Conservation (phyloP, 768 basidiomycete species). For the Strobilomyces confusus region DNA sequence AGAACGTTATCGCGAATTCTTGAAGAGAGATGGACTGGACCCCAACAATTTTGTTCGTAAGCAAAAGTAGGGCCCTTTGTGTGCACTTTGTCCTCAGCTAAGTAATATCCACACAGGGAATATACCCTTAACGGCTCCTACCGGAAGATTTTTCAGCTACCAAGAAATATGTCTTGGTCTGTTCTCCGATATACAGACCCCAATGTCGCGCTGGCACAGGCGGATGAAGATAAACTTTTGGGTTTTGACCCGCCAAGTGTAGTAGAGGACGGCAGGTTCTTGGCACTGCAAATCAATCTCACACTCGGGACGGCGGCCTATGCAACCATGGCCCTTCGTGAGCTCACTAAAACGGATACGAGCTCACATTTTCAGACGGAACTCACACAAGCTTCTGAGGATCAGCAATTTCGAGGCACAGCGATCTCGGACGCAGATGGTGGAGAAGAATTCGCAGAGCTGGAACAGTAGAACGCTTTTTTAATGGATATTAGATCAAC, state of each 20-base stretch:
- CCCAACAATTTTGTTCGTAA: constrained; percentile 84
- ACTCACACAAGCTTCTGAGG: constrained; percentile 73
- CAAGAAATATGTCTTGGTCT: constrained; percentile 77
- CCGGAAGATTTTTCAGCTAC: constrained; percentile 84
- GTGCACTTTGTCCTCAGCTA: constrained; percentile 1
- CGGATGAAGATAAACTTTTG: constrained; percentile 91
- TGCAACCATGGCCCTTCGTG: constrained; percentile 96
- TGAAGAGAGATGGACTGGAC: constrained; percentile 84
- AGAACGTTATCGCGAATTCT: constrained; percentile 77
- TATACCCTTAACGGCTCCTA: constrained; percentile 93
- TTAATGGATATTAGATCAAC: neutral
- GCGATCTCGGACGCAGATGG: constrained; percentile 24
- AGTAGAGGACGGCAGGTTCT: constrained; percentile 72
- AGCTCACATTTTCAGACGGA: constrained; percentile 86
- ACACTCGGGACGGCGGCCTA: constrained; percentile 90
- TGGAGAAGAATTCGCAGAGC: constrained; percentile 10
- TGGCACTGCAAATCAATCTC: constrained; percentile 82
- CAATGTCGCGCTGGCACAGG: constrained; percentile 85
- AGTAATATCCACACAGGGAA: constrained; percentile 50
- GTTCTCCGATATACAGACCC: constrained; percentile 90
- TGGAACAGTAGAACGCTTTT: constrained; percentile 1
- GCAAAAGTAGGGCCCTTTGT: constrained; percentile 62
- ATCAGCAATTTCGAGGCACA: constrained; percentile 74
- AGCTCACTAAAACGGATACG: constrained; percentile 94
- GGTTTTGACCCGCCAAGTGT: constrained; percentile 69